Evolutionary conservation across 768 basidiomycete genomes (phyloP).

Genomic region (Mycena polygramma): DNA sequence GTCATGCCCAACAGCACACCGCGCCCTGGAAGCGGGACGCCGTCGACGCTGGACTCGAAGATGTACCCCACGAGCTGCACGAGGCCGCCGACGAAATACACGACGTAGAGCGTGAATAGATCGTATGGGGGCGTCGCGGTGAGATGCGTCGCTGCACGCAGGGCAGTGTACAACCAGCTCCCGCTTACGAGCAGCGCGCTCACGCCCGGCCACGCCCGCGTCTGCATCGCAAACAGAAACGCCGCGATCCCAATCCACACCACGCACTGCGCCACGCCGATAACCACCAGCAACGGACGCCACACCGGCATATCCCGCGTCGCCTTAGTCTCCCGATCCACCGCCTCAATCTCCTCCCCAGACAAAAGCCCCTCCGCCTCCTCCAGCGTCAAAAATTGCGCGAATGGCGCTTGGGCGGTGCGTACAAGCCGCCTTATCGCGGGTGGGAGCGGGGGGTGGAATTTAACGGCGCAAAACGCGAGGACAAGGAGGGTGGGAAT

Average conservation of each 20-base stretch:
- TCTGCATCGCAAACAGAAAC: constrained; percentile 58
- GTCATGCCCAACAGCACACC: constrained; percentile 43
- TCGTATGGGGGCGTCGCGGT: constrained; percentile 72
- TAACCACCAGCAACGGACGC: constrained; percentile 68
- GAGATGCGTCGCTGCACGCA: constrained; percentile 66
- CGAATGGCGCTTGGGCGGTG: constrained; percentile 50
- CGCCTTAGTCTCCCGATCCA: neutral
- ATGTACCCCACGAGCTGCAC: constrained; percentile 66
- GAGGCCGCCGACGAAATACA: constrained; percentile 58
- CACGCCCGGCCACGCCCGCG: constrained; percentile 49
- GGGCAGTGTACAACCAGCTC: constrained; percentile 78
- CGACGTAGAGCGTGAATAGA: constrained; percentile 69
- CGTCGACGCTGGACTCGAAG: constrained; percentile 57
- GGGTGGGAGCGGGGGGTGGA: constrained; percentile 48
- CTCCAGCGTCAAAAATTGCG: constrained; percentile 60
- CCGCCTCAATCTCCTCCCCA: constrained; percentile 31
- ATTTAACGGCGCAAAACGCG: constrained; percentile 50
- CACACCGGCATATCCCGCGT: constrained; percentile 61
- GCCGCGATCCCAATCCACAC: constrained; percentile 71
- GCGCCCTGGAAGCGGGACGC: constrained; percentile 54
- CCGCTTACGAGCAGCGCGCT: constrained; percentile 61
- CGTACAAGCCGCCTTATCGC: constrained; percentile 42
- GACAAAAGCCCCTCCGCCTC: constrained; percentile 66
- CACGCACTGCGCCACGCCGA: constrained; percentile 69
- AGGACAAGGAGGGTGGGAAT: constrained; percentile 62